phyloP scores from a whole-genome alignment of 768 basidiomycete genomes.

The Heimioporus sp. region DNA sequence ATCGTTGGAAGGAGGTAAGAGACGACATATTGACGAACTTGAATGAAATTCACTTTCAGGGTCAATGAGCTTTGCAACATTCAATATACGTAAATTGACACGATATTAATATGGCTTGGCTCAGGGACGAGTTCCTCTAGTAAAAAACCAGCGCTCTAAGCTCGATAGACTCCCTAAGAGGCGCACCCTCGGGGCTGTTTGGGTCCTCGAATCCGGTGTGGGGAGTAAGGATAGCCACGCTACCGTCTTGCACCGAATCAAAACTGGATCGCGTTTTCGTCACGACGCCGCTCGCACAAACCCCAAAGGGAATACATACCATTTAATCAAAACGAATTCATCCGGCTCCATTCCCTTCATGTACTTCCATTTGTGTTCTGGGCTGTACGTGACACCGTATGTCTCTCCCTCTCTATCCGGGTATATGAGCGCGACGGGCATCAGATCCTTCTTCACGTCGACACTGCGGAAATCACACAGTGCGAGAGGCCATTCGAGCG shows the following conservation, averaged over 20 bases:
- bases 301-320: slow-evolving; percentile 28
- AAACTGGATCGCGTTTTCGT: slow-evolving; percentile 17
- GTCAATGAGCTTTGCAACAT: too few relatives aligned
- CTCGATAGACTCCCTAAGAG: slow-evolving; percentile 35
- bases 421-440: slow-evolving; percentile 38
- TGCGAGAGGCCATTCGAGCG: slow-evolving; percentile 48
- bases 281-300: too few relatives aligned
- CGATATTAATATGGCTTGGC: too few relatives aligned
- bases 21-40: too few relatives aligned
- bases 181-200: slow-evolving; percentile 28
- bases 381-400: slow-evolving; percentile 36
- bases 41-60: too few relatives aligned
- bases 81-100: too few relatives aligned
- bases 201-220: slow-evolving; percentile 37
- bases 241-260: slow-evolving; percentile 35
- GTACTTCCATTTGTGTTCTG: slow-evolving; percentile 45
- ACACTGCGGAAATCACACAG: slow-evolving; percentile 47
- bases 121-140: too few relatives aligned
- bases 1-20: too few relatives aligned
- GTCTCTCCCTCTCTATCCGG: slow-evolving; percentile 46
- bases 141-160: slow-evolving; percentile 36
- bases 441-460: slow-evolving; percentile 36
- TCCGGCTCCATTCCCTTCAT: slow-evolving; percentile 41
- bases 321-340: slow-evolving; percentile 49
- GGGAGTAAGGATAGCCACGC: slow-evolving; percentile 30